Evolutionary conservation across 2,329 filamentous ascomycete genomes (phyloP).

Genomic region (Didymosphaeria variabile): DNA sequence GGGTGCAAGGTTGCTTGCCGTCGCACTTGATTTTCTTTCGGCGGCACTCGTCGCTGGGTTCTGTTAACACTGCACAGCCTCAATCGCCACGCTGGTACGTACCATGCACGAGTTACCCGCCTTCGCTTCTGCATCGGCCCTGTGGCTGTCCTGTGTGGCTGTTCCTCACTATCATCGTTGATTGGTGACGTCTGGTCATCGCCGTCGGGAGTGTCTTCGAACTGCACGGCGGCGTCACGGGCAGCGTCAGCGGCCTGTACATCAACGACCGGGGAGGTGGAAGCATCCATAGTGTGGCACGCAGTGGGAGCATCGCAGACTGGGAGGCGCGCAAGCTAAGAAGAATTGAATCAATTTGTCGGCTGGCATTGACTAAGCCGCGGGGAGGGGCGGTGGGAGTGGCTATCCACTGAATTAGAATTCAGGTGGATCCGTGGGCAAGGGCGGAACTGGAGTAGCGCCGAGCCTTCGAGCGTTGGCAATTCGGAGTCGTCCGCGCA

Average conservation of each 20-base stretch:
- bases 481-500: constrained; percentile 9
- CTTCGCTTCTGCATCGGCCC: constrained; percentile 53
- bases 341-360: constrained; percentile 29
- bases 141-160: constrained; percentile 40
- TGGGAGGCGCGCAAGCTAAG: constrained; percentile 29
- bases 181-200: constrained; percentile 43
- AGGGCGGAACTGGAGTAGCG: constrained; percentile 23
- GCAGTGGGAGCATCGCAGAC: constrained; percentile 25
- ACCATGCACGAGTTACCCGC: constrained; percentile 56
- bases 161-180: constrained; percentile 45
- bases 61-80: constrained; percentile 11
- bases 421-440: constrained; percentile 18
- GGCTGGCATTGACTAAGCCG: constrained; percentile 31
- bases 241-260: constrained; percentile 36
- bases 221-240: constrained; percentile 25
- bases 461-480: constrained; percentile 21
- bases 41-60: constrained; percentile 44
- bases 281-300: constrained; percentile 46
- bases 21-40: constrained; percentile 66
- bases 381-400: constrained; percentile 23
- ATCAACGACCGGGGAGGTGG: constrained; percentile 44
- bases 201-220: constrained; percentile 42
- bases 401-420: constrained; percentile 20
- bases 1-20: constrained; percentile 71
- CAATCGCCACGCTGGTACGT: constrained; percentile 21